Evolutionary conservation across 1,284 basidiomycete species (phyloP).

Genomic region (Cutaneotrichosporon sp.): DNA sequence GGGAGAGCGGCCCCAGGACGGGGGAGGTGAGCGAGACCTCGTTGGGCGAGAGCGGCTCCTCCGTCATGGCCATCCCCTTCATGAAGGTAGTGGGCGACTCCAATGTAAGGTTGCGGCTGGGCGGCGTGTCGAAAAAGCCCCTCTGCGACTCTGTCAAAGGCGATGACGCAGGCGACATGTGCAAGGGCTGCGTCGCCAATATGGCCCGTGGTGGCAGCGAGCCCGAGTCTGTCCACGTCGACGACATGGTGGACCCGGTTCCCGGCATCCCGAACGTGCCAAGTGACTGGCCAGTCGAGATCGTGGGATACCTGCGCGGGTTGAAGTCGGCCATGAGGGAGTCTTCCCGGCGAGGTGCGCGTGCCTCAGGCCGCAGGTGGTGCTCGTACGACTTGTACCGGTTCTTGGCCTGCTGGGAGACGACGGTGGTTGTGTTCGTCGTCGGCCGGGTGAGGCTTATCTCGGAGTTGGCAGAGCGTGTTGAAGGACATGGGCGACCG

Average conservation of each 20-base stretch:
- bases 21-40: neutral
- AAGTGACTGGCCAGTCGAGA: neutral
- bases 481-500: constrained; percentile 8
- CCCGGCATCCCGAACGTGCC: neutral
- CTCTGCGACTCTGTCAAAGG: neutral
- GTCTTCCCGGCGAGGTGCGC: constrained; percentile 1
- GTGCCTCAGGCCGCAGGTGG: constrained; percentile 30
- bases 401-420: constrained; percentile 22
- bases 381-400: constrained; percentile 37
- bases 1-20: neutral
- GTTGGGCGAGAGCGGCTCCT: constrained; percentile 4
- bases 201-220: neutral
- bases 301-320: neutral
- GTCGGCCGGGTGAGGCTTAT: constrained; percentile 10
- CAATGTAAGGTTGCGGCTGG: neutral
- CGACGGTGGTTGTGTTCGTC: constrained; percentile 12
- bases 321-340: neutral
- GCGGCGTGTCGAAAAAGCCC: neutral
- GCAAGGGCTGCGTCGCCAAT: neutral
- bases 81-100: neutral
- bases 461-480: constrained; percentile 9
- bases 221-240: too few species aligned
- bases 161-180: neutral
- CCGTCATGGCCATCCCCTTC: neutral
- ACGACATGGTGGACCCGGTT: neutral